These are phyloP conservation scores for Elongisporangium prolatum DNA, from an alignment of 352 stramenopile species.

Conservation along the genomic window DNA sequence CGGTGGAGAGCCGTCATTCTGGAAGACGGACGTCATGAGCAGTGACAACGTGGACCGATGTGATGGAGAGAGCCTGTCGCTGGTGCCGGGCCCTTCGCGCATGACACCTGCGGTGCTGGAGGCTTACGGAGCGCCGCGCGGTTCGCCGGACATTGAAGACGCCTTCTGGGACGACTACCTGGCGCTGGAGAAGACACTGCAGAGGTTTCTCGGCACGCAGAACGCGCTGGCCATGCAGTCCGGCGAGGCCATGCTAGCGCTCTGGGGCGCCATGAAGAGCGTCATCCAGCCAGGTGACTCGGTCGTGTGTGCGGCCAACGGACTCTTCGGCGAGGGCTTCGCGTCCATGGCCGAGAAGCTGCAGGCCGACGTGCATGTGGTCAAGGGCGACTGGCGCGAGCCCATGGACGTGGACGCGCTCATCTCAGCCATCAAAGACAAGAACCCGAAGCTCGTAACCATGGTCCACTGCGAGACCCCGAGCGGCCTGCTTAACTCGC, in stretches of 20 bases:
- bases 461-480: conserved; percentile 53
- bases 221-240: conserved; percentile 42
- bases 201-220: conserved; percentile 28
- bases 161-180: conserved; percentile 55
- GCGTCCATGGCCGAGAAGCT: conserved; percentile 38
- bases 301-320: conserved; percentile 43
- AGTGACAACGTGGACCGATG: too few species aligned
- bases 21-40: too few species aligned
- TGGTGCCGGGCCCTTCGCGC: conserved; percentile 35
- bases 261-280: conserved; percentile 55
- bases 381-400: conserved; percentile 37
- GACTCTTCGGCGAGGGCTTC: conserved; percentile 46
- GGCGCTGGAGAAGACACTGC: conserved; percentile 24
- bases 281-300: conserved; percentile 28
- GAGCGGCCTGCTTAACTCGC: conserved; percentile 35
- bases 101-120: conserved; percentile 34
- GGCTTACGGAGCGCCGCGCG: conserved; percentile 23
- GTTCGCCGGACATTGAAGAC: conserved; percentile 42
- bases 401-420: conserved; percentile 27
- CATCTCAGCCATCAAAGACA: conserved; percentile 27
- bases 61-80: conserved; percentile 15
- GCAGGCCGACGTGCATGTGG: conserved; percentile 29
- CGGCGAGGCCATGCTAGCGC: conserved; percentile 47
- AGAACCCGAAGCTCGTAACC: conserved; percentile 44
- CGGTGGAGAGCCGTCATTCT: too few species aligned